A percentile compares a stretch with the other conserved stretches of the same genome.
phyloP scores from a whole-genome alignment of 352 stramenopile species.

The Plasmopara viticola region DNA sequence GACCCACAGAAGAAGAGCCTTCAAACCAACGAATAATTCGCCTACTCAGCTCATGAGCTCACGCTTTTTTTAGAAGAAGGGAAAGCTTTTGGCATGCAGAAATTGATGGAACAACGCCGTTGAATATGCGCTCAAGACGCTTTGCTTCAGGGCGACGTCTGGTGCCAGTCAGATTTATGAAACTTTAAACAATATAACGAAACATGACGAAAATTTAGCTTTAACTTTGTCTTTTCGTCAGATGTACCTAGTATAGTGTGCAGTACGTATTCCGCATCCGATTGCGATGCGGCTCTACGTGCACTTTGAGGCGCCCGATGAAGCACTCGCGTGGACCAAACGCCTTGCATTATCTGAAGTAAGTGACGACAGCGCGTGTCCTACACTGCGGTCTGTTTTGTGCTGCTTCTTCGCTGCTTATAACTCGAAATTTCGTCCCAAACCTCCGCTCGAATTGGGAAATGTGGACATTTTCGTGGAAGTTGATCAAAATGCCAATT shows the following conservation, averaged over 20 bases:
- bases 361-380: slow-evolving; percentile 3
- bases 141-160: too few species aligned
- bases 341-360: slow-evolving; percentile 34
- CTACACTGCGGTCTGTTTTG: slow-evolving; percentile 39
- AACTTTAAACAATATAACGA: not conserved
- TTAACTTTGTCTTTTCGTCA: too few species aligned
- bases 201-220: not conserved
- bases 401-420: slow-evolving; percentile 32
- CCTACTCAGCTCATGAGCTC: not conserved
- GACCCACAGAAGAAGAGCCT: slow-evolving; percentile 54
- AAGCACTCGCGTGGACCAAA: slow-evolving; percentile 41
- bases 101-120: not conserved
- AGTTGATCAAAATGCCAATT: slow-evolving; percentile 21
- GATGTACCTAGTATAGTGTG: not conserved
- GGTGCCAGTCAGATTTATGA: too few species aligned
- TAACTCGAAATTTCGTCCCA: slow-evolving; percentile 34
- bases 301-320: slow-evolving; percentile 42
- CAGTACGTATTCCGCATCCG: not conserved
- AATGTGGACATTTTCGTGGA: slow-evolving; percentile 42
- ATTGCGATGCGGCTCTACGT: slow-evolving; percentile 51
- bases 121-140: too few species aligned
- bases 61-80: not conserved
- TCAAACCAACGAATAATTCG: slow-evolving; percentile 31
- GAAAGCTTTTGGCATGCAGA: not conserved
- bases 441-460: slow-evolving; percentile 15